Percentiles rank a stretch among this genome's conserved stretches.
These are phyloP conservation scores for Cymbopogon citratus DNA, from an alignment of 176 grass and related monocot species.

Conservation along the genomic window DNA sequence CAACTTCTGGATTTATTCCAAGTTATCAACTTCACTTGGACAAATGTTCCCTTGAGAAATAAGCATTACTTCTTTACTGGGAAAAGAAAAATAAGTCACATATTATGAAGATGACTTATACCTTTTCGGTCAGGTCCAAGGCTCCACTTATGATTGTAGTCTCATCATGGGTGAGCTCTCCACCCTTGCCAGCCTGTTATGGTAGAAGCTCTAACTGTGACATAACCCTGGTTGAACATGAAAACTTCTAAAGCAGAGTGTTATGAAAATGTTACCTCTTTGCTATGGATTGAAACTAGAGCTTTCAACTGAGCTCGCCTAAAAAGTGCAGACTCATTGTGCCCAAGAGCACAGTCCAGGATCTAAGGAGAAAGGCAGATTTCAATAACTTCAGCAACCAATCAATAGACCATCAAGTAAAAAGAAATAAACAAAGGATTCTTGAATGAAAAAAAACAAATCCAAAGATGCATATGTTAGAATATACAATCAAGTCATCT, in stretches of 20 bases:
- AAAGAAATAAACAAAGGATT: slow-evolving; percentile 13
- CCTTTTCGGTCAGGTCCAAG: slow-evolving; percentile 98
- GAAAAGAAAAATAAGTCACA: slow-evolving; percentile 18
- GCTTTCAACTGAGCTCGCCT: slow-evolving; percentile 97
- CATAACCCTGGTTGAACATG: neutral
- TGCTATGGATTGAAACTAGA: slow-evolving; percentile 97
- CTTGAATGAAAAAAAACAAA: neutral
- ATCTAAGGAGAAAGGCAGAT: slow-evolving; percentile 45
- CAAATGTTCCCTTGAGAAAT: neutral
- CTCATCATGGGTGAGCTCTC: slow-evolving; percentile 98
- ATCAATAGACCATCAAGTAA: slow-evolving; percentile 6
- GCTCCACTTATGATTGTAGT: slow-evolving; percentile 99
- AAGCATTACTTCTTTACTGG: neutral
- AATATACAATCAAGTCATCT: slow-evolving; percentile 22
- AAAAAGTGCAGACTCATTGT: slow-evolving; percentile 99
- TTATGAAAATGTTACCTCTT: slow-evolving; percentile 66
- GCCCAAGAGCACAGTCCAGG: slow-evolving; percentile 96
- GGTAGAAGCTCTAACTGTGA: slow-evolving; percentile 23
- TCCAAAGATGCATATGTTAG: neutral
- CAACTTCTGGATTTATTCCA: slow-evolving; percentile 25
- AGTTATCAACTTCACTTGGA: slow-evolving; percentile 19
- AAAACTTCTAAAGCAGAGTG: slow-evolving; percentile 6
- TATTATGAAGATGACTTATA: slow-evolving; percentile 17
- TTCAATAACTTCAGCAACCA: slow-evolving; percentile 26
- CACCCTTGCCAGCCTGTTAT: slow-evolving; percentile 94